Base-by-base conservation (phyloP, 306 rosid genomes). In the Spatholobus suberectus region DNA sequence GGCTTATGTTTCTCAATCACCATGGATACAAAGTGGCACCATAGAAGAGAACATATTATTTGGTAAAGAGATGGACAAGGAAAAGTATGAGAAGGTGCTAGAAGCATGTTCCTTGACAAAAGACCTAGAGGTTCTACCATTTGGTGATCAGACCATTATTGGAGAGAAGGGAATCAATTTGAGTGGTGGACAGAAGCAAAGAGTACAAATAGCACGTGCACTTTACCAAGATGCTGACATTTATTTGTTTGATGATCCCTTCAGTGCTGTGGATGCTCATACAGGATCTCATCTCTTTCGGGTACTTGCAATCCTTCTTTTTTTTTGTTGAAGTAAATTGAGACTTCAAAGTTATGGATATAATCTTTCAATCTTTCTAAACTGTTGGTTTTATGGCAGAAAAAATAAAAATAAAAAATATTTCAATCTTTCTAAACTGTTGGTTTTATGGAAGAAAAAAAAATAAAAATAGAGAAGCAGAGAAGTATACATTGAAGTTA, bases 31-130 rank as follows among this genome's bases (percentile, higher is more conserved):
- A 12, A 58, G 66, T 24, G 66, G 66, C 66, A 58, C 10, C 8
- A 58, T 58, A 3, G 66, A 58, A 58, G 35, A 58, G 35, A 58
- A 58, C 66, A 58, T 58, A 58, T 24, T 58, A 58, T 58, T 58
- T 58, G 66, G 66, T 27, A 23, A 58, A 26, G 35, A 58, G 35
- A 58, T 58, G 66, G n/a, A 58, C 34, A 58, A 27, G 66, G 66
- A 58, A 58, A 58, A 58, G 66, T 58, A 23, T 58, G 66, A 23
- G 66, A 58, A 58, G 66, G 66, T 58, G n/a, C 35, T 58, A 58
- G 66, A 58, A 58, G 66, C 66, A 58, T 58, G 66, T 58, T 58
- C 66, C 66, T 58, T 58, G 66, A 24, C 66, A 24, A 58, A 58
- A 23, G 66, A 58, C 66, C 35, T 58, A 1, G 66, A 58, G 35